These are phyloP conservation scores for Calonectria pseudoturangicola DNA, from an alignment of 2,329 filamentous ascomycete genomes.

Conservation along the genomic window DNA sequence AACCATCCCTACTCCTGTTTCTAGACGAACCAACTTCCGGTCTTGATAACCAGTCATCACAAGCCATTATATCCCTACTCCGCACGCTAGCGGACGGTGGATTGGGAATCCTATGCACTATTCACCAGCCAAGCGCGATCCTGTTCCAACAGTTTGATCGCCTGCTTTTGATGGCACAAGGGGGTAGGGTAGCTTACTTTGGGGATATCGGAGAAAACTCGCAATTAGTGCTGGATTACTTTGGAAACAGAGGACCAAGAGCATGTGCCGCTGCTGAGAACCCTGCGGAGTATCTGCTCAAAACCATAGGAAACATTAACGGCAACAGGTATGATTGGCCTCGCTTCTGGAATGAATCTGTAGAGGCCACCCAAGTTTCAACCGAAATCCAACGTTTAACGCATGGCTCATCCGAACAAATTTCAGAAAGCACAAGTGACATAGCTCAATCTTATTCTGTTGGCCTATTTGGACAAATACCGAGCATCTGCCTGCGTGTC, in stretches of 20 bases:
- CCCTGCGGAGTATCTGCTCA: constrained; percentile 54
- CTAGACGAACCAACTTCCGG: constrained; percentile 74
- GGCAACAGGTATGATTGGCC: constrained; percentile 49
- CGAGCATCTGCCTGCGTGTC: constrained; percentile 80
- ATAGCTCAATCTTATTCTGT: no score
- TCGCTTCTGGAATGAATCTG: constrained; percentile 59
- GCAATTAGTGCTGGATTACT: constrained; percentile 45
- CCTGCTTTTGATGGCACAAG: constrained; percentile 67
- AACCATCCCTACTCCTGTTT: constrained; percentile 69
- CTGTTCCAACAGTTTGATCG: constrained; percentile 70
- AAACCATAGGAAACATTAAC: constrained; percentile 48
- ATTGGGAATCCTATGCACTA: constrained; percentile 70
- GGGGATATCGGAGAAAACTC: constrained; percentile 53
- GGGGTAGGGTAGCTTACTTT: constrained; percentile 52
- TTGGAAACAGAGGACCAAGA: constrained; percentile 47
- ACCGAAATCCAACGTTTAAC: constrained; percentile 56
- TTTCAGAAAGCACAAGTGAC: no score
- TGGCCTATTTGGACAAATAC: constrained; percentile 71
- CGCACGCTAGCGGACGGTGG: constrained; percentile 75
- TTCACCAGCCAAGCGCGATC: constrained; percentile 55
- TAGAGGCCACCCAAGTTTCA: constrained; percentile 69
- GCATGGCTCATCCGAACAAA: no score
- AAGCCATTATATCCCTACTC: constrained; percentile 82
- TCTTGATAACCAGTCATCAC: constrained; percentile 77
- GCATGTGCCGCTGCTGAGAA: constrained; percentile 48